Evolutionary conservation across 306 rosid species (phyloP).

Genomic region (Dryas drummondii): DNA sequence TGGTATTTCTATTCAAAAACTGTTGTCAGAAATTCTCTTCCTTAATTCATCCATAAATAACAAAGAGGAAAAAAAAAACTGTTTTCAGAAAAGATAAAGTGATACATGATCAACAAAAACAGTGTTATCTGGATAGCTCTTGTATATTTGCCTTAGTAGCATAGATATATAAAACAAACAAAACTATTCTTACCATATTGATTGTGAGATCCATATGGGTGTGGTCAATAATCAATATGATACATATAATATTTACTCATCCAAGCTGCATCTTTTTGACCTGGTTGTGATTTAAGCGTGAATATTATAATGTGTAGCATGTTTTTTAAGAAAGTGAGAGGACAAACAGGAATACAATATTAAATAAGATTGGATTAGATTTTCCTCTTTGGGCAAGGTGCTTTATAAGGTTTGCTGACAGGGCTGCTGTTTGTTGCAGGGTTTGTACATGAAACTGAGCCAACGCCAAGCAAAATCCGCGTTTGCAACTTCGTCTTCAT

Average conservation of each 20-base stretch:
- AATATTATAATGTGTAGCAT: not conserved
- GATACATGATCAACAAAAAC: not conserved
- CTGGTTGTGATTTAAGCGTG: not conserved
- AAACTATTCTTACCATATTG: not conserved
- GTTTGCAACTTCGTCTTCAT: constrained; percentile 28
- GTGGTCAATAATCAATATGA: not conserved
- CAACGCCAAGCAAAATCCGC: constrained; percentile 44
- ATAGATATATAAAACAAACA: not conserved
- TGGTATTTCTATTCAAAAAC: no score
- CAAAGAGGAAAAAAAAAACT: no score
- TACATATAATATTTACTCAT: not conserved
- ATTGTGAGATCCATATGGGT: not conserved
- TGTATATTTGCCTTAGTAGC: not conserved
- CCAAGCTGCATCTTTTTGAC: not conserved
- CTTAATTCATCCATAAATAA: no score
- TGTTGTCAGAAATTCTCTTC: no score
- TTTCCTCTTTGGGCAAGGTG: not conserved
- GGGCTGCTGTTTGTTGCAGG: constrained; percentile 55
- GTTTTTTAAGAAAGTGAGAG: not conserved
- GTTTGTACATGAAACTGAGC: constrained; percentile 92
- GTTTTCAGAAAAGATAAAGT: no score
- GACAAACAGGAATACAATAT: not conserved
- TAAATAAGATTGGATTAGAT: not conserved
- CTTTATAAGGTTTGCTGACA: constrained; percentile 21
- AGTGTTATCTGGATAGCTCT: not conserved